Percentiles rank a stretch among this genome's conserved stretches.
Evolutionary conservation across 192 early-diverging fungal genomes (phyloP).

Genomic region (Backusella liffmaniae): DNA sequence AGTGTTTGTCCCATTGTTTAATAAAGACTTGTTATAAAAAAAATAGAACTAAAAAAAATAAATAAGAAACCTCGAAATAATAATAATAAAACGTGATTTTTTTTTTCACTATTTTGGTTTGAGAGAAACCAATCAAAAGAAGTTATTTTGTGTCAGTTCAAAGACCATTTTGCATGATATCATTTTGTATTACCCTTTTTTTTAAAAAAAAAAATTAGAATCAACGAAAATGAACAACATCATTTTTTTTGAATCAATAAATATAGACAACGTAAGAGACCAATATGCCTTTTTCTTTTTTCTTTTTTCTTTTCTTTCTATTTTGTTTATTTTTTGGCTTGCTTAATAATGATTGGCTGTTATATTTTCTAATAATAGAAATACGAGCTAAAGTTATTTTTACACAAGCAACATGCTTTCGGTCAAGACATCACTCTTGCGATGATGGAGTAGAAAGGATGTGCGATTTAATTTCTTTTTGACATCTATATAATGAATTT

Average conservation of each 20-base stretch:
- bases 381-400: not conserved
- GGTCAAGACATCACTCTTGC: not conserved
- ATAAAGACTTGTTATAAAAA: not conserved
- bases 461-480: not conserved
- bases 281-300: not conserved
- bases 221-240: too few species aligned
- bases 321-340: not conserved
- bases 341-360: not conserved
- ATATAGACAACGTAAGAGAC: too few species aligned
- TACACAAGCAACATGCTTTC: not conserved
- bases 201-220: not conserved
- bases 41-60: not conserved
- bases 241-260: not conserved
- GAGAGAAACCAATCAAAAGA: not conserved
- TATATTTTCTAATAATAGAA: not conserved
- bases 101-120: not conserved
- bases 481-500: not conserved
- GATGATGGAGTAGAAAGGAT: not conserved
- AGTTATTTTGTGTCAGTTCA: not conserved
- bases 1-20: conserved; percentile 91
- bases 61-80: not conserved
- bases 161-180: not conserved
- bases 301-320: not conserved
- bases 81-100: not conserved
- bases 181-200: not conserved